phyloP scores from a whole-genome alignment of 495 filamentous ascomycete species.

The Aspergillus hancockii region DNA sequence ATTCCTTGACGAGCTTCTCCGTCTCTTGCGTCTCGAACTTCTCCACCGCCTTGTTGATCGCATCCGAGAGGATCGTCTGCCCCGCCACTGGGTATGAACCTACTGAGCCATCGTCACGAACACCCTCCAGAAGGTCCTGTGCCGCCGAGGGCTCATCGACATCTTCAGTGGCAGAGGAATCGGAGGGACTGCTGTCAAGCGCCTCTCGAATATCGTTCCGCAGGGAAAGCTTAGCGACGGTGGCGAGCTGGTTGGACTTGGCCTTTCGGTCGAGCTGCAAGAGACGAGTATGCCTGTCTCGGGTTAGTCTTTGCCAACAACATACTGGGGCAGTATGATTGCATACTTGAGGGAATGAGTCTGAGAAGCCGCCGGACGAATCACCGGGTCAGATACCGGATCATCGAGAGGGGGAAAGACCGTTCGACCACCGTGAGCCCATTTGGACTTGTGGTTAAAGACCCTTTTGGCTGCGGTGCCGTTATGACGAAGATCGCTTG shows the following conservation, averaged over 20 bases:
- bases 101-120: slow-evolving; percentile 40
- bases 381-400: slow-evolving; percentile 15
- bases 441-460: slow-evolving; percentile 56
- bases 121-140: slow-evolving; percentile 7
- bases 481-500: slow-evolving; percentile 25
- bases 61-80: slow-evolving; percentile 54
- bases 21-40: slow-evolving; percentile 57
- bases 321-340: background rate
- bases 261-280: slow-evolving; percentile 30
- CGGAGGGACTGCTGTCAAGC: slow-evolving; percentile 27
- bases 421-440: slow-evolving; percentile 46
- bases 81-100: slow-evolving; percentile 54
- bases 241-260: slow-evolving; percentile 31
- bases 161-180: slow-evolving; percentile 40
- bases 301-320: slow-evolving; percentile 6
- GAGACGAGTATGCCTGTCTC: slow-evolving; percentile 11
- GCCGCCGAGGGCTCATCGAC: slow-evolving; percentile 45
- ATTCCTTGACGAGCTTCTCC: slow-evolving; percentile 60
- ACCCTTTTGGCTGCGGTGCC: slow-evolving; percentile 43
- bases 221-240: slow-evolving; percentile 37
- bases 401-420: slow-evolving; percentile 9
- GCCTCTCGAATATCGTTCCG: slow-evolving; percentile 37
- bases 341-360: slow-evolving; percentile 22
- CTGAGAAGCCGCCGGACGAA: slow-evolving; percentile 32
- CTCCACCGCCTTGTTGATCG: slow-evolving; percentile 56